These are phyloP conservation scores for Kwoniella dejecticola DNA, from an alignment of 768 basidiomycete species.

Conservation along the genomic window DNA sequence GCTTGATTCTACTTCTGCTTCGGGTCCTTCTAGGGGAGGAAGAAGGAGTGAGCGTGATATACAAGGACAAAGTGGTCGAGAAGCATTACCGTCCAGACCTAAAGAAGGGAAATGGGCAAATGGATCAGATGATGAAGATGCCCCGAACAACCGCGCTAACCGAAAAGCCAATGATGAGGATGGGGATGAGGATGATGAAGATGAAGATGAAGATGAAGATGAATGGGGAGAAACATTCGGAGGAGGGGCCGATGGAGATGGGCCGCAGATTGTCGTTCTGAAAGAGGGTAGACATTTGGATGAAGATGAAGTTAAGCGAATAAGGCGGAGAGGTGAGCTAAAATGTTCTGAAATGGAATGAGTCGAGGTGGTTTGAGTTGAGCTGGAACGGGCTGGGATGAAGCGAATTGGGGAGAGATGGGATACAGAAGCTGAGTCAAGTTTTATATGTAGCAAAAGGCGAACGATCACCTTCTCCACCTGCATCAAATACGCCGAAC, in stretches of 20 bases:
- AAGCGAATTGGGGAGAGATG: not conserved
- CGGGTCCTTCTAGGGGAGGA: too few relatives aligned
- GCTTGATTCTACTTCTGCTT: not conserved
- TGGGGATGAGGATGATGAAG: constrained; percentile 47
- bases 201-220: constrained; percentile 70
- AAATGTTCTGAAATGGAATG: too few relatives aligned
- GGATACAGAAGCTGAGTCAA: not conserved
- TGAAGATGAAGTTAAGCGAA: constrained; percentile 73
- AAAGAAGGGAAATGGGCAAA: constrained; percentile 49
- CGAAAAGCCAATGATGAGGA: too few relatives aligned
- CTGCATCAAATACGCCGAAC: not conserved
- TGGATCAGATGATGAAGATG: constrained; percentile 47
- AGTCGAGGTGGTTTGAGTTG: too few relatives aligned
- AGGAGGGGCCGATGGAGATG: constrained; percentile 66
- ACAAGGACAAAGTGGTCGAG: constrained; percentile 13
- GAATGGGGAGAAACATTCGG: constrained; percentile 60
- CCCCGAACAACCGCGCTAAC: too few relatives aligned
- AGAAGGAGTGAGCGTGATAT: too few relatives aligned
- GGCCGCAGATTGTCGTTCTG: constrained; percentile 84
- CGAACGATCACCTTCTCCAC: constrained; percentile 8
- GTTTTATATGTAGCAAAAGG: constrained; percentile 1
- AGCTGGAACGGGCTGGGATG: too few relatives aligned
- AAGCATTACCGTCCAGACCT: constrained; percentile 46
- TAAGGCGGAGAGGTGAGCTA: constrained; percentile 47
- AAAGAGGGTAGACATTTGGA: constrained; percentile 85